Percentiles rank a stretch among this genome's conserved stretches.
Evolutionary conservation across 1,284 basidiomycete genomes (phyloP).

Genomic region (Paramarasmius palmivorus): DNA sequence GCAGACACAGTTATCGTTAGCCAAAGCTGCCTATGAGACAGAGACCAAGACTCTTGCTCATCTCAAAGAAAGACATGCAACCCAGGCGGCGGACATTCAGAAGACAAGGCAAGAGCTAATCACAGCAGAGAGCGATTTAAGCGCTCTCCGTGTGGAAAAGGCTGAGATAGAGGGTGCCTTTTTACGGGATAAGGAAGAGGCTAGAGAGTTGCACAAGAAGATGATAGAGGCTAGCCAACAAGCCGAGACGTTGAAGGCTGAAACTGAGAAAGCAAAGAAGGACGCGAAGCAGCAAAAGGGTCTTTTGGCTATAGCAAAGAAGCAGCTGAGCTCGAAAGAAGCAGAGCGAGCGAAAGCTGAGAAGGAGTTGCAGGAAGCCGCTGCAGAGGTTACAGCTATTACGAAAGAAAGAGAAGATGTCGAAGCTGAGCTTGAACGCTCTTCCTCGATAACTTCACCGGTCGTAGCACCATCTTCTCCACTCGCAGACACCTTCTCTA

Average conservation of each 20-base stretch:
- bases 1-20: slow-evolving; percentile 74
- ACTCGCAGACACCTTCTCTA: slow-evolving; percentile 22
- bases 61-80: slow-evolving; percentile 70
- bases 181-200: slow-evolving; percentile 93
- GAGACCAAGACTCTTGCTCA: slow-evolving; percentile 78
- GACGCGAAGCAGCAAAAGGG: slow-evolving; percentile 97
- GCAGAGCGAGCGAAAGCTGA: slow-evolving; percentile 70
- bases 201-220: slow-evolving; percentile 81
- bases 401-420: slow-evolving; percentile 59
- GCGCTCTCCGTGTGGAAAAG: slow-evolving; percentile 88
- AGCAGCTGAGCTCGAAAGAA: slow-evolving; percentile 89
- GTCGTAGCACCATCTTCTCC: slow-evolving; percentile 12
- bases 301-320: slow-evolving; percentile 90
- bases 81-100: slow-evolving; percentile 80
- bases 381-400: slow-evolving; percentile 51
- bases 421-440: slow-evolving; percentile 49
- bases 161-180: slow-evolving; percentile 88
- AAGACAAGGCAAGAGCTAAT: slow-evolving; percentile 83
- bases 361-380: slow-evolving; percentile 71
- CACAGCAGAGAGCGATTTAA: slow-evolving; percentile 88
- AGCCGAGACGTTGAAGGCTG: slow-evolving; percentile 69
- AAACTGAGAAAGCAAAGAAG: slow-evolving; percentile 89
- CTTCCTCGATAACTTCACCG: background rate
- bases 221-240: slow-evolving; percentile 83
- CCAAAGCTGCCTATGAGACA: slow-evolving; percentile 81